Evolutionary conservation across 2,329 filamentous ascomycete species (phyloP).

Genomic region (Trichoderma simmonsii): DNA sequence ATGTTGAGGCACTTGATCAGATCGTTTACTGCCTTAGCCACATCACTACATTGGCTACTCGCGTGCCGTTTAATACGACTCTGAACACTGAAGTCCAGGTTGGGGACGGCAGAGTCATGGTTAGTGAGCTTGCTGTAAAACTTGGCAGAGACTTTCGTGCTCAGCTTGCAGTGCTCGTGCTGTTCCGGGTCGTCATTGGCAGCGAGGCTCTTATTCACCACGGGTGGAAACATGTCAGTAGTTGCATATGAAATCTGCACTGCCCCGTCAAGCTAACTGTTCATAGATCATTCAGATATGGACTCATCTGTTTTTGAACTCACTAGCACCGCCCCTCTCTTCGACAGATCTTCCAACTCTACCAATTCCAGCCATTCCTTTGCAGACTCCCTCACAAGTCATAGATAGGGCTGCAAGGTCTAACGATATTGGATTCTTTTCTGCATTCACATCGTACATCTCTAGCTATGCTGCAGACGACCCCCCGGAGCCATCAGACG

Average conservation of each 20-base stretch:
- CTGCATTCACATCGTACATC: slow-evolving; percentile 92
- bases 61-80: slow-evolving; percentile 72
- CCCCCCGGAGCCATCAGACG: slow-evolving; percentile 93
- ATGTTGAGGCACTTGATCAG: slow-evolving; percentile 85
- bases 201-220: slow-evolving; percentile 74
- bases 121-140: slow-evolving; percentile 94
- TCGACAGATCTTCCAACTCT: slow-evolving; percentile 59
- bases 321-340: slow-evolving; percentile 80
- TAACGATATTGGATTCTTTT: slow-evolving; percentile 82
- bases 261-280: slow-evolving; percentile 17
- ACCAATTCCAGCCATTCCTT: slow-evolving; percentile 75
- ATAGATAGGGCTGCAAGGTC: slow-evolving; percentile 81
- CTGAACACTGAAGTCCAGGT: slow-evolving; percentile 96
- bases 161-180: slow-evolving; percentile 88
- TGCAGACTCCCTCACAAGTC: slow-evolving; percentile 87
- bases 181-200: slow-evolving; percentile 86
- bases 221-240: slow-evolving; percentile 74
- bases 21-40: slow-evolving; percentile 87
- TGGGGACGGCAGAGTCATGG: slow-evolving; percentile 92
- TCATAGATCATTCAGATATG: slow-evolving; percentile 81
- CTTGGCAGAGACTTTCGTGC: slow-evolving; percentile 92
- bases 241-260: background rate
- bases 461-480: slow-evolving; percentile 99
- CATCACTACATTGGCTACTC: slow-evolving; percentile 83
- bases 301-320: slow-evolving; percentile 94